Evolutionary conservation across 129 eudicot species (phyloP).

Genomic region (Calendula officinalis): DNA sequence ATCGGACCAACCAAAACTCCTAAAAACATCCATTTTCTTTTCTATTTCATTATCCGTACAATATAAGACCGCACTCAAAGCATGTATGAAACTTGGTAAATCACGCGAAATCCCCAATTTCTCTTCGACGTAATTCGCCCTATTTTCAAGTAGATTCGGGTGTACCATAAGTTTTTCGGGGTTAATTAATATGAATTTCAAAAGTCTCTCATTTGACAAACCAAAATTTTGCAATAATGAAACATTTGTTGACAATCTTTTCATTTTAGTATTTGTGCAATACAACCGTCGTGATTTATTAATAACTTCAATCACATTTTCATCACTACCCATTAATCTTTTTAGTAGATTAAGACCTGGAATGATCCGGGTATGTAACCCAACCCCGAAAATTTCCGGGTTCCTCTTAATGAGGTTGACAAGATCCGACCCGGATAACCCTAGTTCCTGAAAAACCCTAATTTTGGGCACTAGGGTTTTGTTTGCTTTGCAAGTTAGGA

Average conservation of each 20-base stretch:
- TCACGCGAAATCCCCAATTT: background rate
- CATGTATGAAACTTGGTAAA: background rate
- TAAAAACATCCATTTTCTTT: slow-evolving; percentile 3
- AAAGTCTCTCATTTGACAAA: background rate
- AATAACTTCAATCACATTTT: background rate
- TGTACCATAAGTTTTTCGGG: background rate
- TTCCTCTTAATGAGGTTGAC: background rate
- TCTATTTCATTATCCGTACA: background rate
- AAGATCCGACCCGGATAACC: background rate
- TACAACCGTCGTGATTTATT: background rate
- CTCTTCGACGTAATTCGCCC: background rate
- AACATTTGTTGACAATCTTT: background rate
- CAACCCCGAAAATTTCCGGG: background rate
- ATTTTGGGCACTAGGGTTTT: background rate
- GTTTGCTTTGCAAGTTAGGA: background rate
- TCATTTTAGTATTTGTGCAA: background rate
- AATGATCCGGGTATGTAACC: background rate
- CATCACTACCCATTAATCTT: background rate
- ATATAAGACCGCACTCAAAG: background rate
- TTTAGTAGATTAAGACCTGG: background rate
- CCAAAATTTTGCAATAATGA: background rate
- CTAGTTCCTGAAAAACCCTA: background rate
- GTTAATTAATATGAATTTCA: background rate
- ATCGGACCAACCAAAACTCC: slow-evolving; percentile 38
- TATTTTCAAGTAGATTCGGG: background rate